A percentile compares a stretch with the other conserved stretches of the same genome.
Conservation (phyloP, 345 rosid genomes). For the Salix purpurea region DNA sequence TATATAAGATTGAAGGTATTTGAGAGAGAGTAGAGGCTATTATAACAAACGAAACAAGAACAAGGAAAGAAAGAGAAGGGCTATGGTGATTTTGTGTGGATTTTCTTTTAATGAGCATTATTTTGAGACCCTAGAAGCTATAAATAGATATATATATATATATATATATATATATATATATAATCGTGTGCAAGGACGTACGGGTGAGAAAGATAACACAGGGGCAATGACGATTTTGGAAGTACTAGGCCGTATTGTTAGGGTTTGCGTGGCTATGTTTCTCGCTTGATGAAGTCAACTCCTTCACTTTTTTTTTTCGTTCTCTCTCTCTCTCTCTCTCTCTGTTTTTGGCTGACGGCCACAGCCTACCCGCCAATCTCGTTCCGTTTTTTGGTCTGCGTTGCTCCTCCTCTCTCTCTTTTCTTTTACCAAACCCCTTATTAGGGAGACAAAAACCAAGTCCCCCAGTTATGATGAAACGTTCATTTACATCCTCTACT, state of each 20-base stretch:
- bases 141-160: neutral
- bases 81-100: neutral
- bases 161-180: neutral
- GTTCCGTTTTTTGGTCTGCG: neutral
- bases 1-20: fast-evolving
- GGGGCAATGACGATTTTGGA: constrained; percentile 1
- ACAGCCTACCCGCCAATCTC: neutral
- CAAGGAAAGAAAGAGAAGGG: neutral
- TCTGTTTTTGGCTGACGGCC: neutral
- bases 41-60: neutral
- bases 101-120: neutral
- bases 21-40: neutral
- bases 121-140: neutral
- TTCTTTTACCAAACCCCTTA: neutral
- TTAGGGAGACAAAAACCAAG: too few species aligned
- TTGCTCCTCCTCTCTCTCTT: too few species aligned
- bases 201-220: constrained; percentile 2
- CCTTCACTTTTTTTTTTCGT: neutral
- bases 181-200: neutral
- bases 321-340: fast-evolving
- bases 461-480: neutral
- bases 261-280: constrained; percentile 27
- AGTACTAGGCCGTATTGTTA: constrained; percentile 24
- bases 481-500: neutral
- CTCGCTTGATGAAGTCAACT: constrained; percentile 17